These are phyloP conservation scores for Ziziphus jujuba DNA, from an alignment of 306 rosid genomes.

Conservation along the genomic window DNA sequence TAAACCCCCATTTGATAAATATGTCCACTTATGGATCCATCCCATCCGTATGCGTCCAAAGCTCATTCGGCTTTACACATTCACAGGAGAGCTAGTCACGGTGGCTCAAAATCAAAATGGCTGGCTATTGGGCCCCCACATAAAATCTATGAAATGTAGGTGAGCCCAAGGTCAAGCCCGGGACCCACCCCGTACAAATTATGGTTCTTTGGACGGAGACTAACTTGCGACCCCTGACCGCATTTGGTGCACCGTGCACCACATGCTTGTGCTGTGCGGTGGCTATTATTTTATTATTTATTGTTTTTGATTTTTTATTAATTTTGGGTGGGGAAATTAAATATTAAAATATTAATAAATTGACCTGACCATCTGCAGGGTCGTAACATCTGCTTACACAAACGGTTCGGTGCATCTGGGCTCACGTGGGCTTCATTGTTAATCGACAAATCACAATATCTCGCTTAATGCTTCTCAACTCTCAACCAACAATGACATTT, in stretches of 20 bases:
- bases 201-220: background rate
- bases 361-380: background rate
- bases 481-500: too few species aligned
- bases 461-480: too few species aligned
- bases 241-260: constrained; percentile 1
- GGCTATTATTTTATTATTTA: background rate
- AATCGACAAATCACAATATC: constrained; percentile 5
- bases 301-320: background rate
- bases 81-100: background rate
- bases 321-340: background rate
- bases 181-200: constrained; percentile 16
- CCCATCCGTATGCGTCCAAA: too few species aligned
- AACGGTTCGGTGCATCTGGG: constrained; percentile 17
- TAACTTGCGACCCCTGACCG: constrained; percentile 6
- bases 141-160: background rate
- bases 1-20: too few species aligned
- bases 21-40: too few species aligned
- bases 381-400: constrained; percentile 1
- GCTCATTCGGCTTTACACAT: too few species aligned
- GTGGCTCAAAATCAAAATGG: constrained; percentile 25
- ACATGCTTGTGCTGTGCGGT: background rate
- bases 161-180: background rate
- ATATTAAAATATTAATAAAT: background rate
- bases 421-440: constrained; percentile 12
- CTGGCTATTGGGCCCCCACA: constrained; percentile 24